Evolutionary conservation across 2,329 filamentous ascomycete genomes (phyloP).

Genomic region (Colletotrichum sp.): DNA sequence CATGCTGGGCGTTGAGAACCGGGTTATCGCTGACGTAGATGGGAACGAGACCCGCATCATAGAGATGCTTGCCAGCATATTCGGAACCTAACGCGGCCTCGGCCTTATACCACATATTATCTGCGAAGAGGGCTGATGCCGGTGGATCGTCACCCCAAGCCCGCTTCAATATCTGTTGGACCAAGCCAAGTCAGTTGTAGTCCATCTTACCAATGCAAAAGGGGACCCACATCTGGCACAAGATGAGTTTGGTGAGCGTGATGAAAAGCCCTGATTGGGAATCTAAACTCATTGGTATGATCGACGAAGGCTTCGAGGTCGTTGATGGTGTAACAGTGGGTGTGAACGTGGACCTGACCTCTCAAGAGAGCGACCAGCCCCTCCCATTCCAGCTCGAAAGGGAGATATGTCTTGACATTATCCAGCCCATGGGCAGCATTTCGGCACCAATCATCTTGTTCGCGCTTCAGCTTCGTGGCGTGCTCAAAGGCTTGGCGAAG

Average conservation of each 20-base stretch:
- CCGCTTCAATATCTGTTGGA: constrained; percentile 54
- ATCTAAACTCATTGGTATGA: constrained; percentile 75
- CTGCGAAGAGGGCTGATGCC: constrained; percentile 69
- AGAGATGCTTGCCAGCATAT: constrained; percentile 68
- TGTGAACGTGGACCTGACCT: constrained; percentile 72
- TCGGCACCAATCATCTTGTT: constrained; percentile 72
- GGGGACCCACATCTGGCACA: constrained; percentile 60
- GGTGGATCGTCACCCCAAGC: constrained; percentile 58
- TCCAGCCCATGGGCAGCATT: constrained; percentile 56
- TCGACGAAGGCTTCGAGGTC: constrained; percentile 73
- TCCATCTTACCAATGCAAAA: not conserved
- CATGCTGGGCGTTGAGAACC: constrained; percentile 72
- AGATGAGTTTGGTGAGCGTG: constrained; percentile 72
- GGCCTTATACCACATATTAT: constrained; percentile 76
- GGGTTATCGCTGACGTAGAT: constrained; percentile 75
- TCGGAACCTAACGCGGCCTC: constrained; percentile 70
- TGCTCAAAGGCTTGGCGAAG: constrained; percentile 72
- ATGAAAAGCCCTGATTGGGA: constrained; percentile 70
- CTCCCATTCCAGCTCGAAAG: constrained; percentile 68
- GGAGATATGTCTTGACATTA: constrained; percentile 61
- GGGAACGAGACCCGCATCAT: constrained; percentile 67
- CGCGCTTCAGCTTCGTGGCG: constrained; percentile 58
- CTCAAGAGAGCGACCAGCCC: constrained; percentile 65
- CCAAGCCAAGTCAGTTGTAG: not conserved
- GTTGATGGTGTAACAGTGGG: constrained; percentile 73